Conservation (phyloP, 2,329 filamentous ascomycete genomes). For the Talaromyces sp. region DNA sequence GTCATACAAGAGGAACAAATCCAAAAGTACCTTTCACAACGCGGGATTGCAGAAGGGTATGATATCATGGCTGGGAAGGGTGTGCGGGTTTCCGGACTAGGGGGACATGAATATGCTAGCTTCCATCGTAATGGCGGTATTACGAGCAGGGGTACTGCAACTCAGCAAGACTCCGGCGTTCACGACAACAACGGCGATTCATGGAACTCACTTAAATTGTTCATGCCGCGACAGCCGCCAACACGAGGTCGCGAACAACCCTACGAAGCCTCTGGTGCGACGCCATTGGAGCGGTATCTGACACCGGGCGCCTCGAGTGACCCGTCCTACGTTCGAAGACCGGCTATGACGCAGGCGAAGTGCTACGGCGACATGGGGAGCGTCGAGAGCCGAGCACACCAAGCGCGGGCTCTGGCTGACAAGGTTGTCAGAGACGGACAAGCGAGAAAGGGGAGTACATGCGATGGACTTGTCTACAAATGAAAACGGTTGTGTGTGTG, state of each 20-base stretch:
- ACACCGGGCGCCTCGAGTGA: constrained; percentile 24
- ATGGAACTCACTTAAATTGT: constrained; percentile 9
- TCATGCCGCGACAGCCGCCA: constrained; percentile 12
- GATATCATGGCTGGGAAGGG: neutral
- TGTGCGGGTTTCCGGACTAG: neutral
- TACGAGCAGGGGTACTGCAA: neutral
- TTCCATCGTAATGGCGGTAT: neutral
- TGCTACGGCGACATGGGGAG: constrained; percentile 22
- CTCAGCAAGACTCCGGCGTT: neutral
- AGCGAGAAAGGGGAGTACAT: neutral
- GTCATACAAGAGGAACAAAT: constrained; percentile 22
- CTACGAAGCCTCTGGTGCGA: constrained; percentile 13
- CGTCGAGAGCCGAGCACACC: constrained; percentile 18
- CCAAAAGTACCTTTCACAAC: constrained; percentile 19
- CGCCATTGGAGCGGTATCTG: constrained; percentile 27
- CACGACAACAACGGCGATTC: neutral
- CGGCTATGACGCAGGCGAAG: constrained; percentile 20
- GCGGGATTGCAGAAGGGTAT: neutral
- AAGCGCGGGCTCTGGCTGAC: constrained; percentile 19
- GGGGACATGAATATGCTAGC: neutral
- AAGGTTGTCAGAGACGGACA: neutral
- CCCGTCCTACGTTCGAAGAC: constrained; percentile 20
- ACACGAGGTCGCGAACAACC: neutral
- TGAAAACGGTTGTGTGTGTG: neutral
- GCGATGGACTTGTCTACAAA: neutral